Evolutionary conservation across 129 eudicot genomes (phyloP).

Genomic region (Flaveria ramosissima): DNA sequence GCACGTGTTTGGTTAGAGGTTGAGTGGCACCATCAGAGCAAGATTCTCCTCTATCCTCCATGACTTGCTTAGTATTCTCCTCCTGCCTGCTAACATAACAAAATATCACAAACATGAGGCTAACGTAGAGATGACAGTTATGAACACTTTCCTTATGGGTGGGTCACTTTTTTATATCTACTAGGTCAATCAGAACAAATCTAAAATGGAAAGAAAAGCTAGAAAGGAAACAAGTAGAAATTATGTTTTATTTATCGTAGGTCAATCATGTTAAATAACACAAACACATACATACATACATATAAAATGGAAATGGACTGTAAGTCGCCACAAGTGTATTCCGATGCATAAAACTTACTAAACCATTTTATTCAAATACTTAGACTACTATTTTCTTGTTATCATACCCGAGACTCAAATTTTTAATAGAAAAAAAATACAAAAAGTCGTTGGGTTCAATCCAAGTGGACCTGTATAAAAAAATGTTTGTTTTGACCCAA

Average conservation of each 20-base stretch:
- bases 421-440: too few relatives aligned
- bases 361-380: background rate
- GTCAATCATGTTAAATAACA: background rate
- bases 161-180: background rate
- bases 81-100: slow-evolving; percentile 60
- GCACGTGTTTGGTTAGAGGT: slow-evolving; percentile 82
- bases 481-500: background rate
- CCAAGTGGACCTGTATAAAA: background rate
- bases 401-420: background rate
- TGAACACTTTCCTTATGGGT: background rate
- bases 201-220: background rate
- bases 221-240: background rate
- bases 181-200: background rate
- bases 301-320: background rate
- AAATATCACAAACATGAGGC: background rate
- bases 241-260: too few relatives aligned
- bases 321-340: background rate
- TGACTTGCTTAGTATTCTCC: slow-evolving; percentile 68
- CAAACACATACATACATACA: background rate
- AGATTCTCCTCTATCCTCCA: slow-evolving; percentile 74
- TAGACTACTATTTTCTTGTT: background rate
- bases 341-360: background rate
- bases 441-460: too few relatives aligned
- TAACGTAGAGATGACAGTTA: background rate
- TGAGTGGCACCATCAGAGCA: slow-evolving; percentile 48